These are phyloP conservation scores for Nicotiana sylvestris DNA, from an alignment of 257 asterid genomes.

Conservation along the genomic window DNA sequence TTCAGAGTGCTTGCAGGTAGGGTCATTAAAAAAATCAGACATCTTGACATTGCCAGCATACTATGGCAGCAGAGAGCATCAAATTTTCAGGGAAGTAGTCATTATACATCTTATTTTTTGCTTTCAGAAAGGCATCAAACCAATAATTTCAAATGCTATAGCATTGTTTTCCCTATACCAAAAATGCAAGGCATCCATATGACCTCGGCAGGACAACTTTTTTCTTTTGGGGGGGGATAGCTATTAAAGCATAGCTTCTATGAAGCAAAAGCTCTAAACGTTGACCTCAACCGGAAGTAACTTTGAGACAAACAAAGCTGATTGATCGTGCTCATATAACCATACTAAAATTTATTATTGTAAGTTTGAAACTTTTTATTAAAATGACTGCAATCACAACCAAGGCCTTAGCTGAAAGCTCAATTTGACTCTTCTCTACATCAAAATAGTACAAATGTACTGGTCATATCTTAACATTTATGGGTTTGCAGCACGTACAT, in stretches of 20 bases:
- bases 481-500: no score
- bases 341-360: neutral
- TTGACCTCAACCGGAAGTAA: no score
- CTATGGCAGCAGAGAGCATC: neutral
- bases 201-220: no score
- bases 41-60: neutral
- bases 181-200: no score
- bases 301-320: no score
- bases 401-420: neutral
- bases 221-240: no score
- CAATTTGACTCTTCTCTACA: neutral
- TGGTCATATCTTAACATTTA: no score
- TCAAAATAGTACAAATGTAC: no score
- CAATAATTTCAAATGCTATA: neutral
- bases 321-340: neutral
- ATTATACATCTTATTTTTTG: neutral
- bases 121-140: neutral
- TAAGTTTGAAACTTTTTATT: neutral
- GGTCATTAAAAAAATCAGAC: neutral
- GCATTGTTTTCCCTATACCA: no score
- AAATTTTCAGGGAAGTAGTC: neutral
- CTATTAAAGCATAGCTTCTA: no score
- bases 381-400: neutral
- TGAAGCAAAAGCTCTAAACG: no score
- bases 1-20: neutral